These are phyloP conservation scores for Torrubiellomyces zombiae DNA, from an alignment of 2,329 filamentous ascomycete species.

Conservation along the genomic window DNA sequence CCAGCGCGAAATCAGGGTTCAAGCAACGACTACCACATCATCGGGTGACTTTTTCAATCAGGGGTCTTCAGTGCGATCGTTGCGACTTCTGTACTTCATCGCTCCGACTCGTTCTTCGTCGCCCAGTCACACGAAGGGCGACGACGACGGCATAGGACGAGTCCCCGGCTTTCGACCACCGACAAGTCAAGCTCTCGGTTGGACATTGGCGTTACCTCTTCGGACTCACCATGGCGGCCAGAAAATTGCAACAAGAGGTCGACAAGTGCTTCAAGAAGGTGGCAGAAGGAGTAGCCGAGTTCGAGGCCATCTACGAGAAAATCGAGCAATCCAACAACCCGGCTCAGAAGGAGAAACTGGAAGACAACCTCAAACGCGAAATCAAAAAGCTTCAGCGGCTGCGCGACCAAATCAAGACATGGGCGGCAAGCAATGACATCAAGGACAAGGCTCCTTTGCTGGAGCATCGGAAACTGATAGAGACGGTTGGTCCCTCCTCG, in stretches of 20 bases:
- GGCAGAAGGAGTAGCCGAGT: slow-evolving; percentile 76
- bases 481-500: slow-evolving; percentile 53
- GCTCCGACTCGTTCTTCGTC: too few species aligned
- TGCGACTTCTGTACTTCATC: too few species aligned
- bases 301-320: slow-evolving; percentile 95
- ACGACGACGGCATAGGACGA: too few species aligned
- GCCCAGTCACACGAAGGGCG: too few species aligned
- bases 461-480: slow-evolving; percentile 89
- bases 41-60: too few species aligned
- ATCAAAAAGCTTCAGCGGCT: slow-evolving; percentile 98
- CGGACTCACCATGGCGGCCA: slow-evolving; percentile 75
- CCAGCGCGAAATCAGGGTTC: too few species aligned
- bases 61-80: too few species aligned
- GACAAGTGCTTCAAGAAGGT: slow-evolving; percentile 99
- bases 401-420: slow-evolving; percentile 98
- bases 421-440: slow-evolving; percentile 96
- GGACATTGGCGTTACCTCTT: too few species aligned
- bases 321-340: slow-evolving; percentile 83
- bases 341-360: slow-evolving; percentile 94
- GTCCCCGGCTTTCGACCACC: too few species aligned
- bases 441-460: slow-evolving; percentile 95
- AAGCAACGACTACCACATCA: too few species aligned
- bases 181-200: too few species aligned
- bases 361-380: slow-evolving; percentile 95
- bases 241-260: slow-evolving; percentile 95